phyloP scores from a whole-genome alignment of 78 protist species.

The Pelomyxa schiedti region DNA sequence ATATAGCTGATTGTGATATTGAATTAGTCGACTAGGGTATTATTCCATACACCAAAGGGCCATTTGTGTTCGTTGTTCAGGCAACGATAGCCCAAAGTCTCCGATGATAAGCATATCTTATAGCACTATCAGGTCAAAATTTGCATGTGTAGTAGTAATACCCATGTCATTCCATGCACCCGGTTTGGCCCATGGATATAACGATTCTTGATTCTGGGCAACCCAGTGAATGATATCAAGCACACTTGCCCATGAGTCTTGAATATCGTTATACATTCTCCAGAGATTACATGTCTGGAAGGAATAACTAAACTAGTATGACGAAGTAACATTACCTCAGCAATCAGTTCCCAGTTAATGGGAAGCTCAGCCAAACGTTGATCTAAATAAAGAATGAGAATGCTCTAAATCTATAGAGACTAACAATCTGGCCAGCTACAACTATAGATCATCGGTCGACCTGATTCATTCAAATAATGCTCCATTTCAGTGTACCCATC shows the following conservation, averaged over 20 bases:
- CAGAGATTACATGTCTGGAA: not conserved
- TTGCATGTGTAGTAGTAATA: too few relatives aligned
- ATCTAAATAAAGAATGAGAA: too few relatives aligned
- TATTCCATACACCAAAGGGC: constrained; percentile 55
- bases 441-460: constrained; percentile 37
- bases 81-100: constrained; percentile 18
- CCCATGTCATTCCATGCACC: constrained; percentile 50
- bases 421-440: constrained; percentile 42
- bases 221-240: constrained; percentile 3
- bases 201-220: constrained; percentile 3
- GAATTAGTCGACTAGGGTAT: too few relatives aligned
- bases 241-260: constrained; percentile 17
- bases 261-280: constrained; percentile 9
- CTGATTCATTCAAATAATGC: constrained; percentile 23
- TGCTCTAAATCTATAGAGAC: too few relatives aligned
- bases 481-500: constrained; percentile 10
- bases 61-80: constrained; percentile 29
- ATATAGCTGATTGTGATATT: too few relatives aligned
- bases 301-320: too few relatives aligned
- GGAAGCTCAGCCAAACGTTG: not conserved
- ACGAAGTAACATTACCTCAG: constrained; percentile 18
- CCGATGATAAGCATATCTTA: constrained; percentile 42
- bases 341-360: not conserved
- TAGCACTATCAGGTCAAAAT: not conserved
- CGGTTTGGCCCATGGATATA: constrained; percentile 8